phyloP scores from a whole-genome alignment of 176 grass and related monocot species.

The Oryza australiensis region DNA sequence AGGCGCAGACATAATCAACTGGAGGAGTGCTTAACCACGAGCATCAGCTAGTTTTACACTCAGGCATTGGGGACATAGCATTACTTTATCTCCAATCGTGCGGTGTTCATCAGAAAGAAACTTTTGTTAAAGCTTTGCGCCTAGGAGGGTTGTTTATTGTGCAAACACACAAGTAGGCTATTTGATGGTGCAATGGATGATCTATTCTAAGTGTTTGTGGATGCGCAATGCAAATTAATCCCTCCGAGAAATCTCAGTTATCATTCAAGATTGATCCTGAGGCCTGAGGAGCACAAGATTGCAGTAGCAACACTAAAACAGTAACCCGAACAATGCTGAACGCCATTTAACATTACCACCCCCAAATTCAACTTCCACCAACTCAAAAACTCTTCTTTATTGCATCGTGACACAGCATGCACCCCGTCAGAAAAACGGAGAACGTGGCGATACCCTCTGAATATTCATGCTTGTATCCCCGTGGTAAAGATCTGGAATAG shows the following conservation, averaged over 20 bases:
- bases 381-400: slow-evolving; percentile 1
- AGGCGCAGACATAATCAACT: neutral
- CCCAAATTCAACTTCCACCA: slow-evolving; percentile 19
- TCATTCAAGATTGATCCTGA: neutral
- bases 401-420: slow-evolving; percentile 18
- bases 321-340: neutral
- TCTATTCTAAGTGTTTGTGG: neutral
- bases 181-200: neutral
- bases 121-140: slow-evolving; percentile 1
- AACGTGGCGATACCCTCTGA: slow-evolving; percentile 12
- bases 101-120: neutral
- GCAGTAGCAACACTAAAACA: neutral
- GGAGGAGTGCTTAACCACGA: slow-evolving; percentile 20
- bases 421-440: neutral
- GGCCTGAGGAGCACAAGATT: too few species aligned
- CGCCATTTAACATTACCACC: neutral
- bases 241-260: neutral
- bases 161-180: neutral
- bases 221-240: neutral
- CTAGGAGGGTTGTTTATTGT: slow-evolving; percentile 8
- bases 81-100: slow-evolving; percentile 4
- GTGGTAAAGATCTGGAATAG: slow-evolving; percentile 48
- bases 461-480: slow-evolving; percentile 44
- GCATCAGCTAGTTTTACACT: slow-evolving; percentile 21
- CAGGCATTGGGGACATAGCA: neutral